A percentile compares a stretch with the other conserved stretches of the same genome.
These are phyloP conservation scores for Penicillium cosmopolitanum DNA, from an alignment of 495 filamentous ascomycete species.

Conservation along the genomic window DNA sequence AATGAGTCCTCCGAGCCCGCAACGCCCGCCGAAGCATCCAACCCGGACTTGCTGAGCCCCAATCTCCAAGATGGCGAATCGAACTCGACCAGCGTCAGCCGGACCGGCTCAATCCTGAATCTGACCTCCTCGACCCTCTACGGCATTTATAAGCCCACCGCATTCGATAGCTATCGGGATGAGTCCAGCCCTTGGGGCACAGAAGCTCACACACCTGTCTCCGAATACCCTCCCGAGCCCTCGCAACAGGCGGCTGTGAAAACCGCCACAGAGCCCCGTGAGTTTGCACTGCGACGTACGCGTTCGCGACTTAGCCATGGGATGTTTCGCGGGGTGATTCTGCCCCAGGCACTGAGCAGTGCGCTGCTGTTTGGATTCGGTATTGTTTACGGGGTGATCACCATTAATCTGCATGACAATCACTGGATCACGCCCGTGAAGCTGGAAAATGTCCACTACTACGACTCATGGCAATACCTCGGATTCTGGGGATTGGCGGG, in stretches of 20 bases:
- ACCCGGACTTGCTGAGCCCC: constrained; percentile 37
- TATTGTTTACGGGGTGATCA: constrained; percentile 79
- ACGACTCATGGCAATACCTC: constrained; percentile 70
- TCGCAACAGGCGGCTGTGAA: constrained; percentile 31
- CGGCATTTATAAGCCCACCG: constrained; percentile 83
- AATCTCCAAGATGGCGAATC: constrained; percentile 32
- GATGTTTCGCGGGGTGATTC: constrained; percentile 48
- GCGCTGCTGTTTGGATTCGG: constrained; percentile 79
- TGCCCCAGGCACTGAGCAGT: constrained; percentile 55
- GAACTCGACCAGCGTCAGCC: constrained; percentile 46
- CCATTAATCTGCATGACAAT: constrained; percentile 79
- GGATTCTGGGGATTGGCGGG: constrained; percentile 81
- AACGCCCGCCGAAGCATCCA: constrained; percentile 46
- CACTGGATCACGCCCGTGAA: constrained; percentile 66
- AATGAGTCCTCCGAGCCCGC: constrained; percentile 56
- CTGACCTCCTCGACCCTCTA: constrained; percentile 86
- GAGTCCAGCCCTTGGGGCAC: constrained; percentile 70
- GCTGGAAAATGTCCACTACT: constrained; percentile 58
- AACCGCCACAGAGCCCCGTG: constrained; percentile 34
- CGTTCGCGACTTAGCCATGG: constrained; percentile 47
- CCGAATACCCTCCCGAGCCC: constrained; percentile 32
- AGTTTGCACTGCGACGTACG: constrained; percentile 36
- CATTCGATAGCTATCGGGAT: constrained; percentile 53
- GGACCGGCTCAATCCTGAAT: constrained; percentile 79
- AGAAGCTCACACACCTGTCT: constrained; percentile 63